Base-by-base conservation (phyloP, 768 basidiomycete genomes). In the Vararia minispora region DNA sequence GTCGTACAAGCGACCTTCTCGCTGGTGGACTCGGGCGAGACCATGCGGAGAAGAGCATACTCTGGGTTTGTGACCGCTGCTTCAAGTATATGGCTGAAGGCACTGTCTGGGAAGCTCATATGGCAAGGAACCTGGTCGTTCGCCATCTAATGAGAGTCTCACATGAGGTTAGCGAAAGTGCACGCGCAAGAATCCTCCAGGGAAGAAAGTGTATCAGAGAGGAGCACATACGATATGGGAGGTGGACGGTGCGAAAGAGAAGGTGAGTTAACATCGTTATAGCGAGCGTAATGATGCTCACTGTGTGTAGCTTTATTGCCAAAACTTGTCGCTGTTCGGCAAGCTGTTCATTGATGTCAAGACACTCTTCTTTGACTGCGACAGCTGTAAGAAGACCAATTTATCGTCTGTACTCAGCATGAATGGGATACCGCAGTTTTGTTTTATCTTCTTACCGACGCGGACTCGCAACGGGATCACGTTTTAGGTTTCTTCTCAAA, bases 321-420 rank as follows among this genome's bases (percentile, higher is more conserved):
- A 98, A 58, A 94, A 94, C 52, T 64, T 99, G 22, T 84, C 90
- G 13, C 68, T 98, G 6, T 98, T 97, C 52, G 94, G 92, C 22
- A 98, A 98, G 59, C 67, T 98, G n/a, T 98, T 99, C 58, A 97
- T 98, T 52, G 95, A 98, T 52, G 83, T 92, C 45, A 99, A 99
- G 61, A 94, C 92, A 9, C 62, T 92, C 12, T 92, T 87, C 59
- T 94, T 89, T 52, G 88, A 92, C 51, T 78, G 76, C 42, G 84
- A 88, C 48, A 85, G 83, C 50, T 87, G 88, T 86, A 46, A 44
- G 82, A 51, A 3, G 10, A 14, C 20, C n/a, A 3, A 4, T 38
- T 23, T 16, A 21, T 41, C 24, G 20, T 16, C 5, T 29, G 24
- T 31, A n/a, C n/a, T 20, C 20, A 27, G 10, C 16, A 33, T n/a